Evolutionary conservation across 1,284 basidiomycete species (phyloP).

Genomic region (Pterula multifida): DNA sequence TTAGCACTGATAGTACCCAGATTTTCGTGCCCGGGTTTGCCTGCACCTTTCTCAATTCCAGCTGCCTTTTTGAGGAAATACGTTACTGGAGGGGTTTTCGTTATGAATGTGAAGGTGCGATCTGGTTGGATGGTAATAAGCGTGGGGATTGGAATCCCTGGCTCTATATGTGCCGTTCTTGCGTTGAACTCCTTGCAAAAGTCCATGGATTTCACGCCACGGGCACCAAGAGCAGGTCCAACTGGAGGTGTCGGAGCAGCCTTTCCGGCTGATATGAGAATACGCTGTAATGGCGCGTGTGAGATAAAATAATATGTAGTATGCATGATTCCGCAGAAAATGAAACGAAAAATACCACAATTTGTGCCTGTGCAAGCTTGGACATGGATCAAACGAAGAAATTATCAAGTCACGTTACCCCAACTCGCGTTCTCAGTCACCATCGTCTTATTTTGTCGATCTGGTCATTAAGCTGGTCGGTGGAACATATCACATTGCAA

Average conservation of each 20-base stretch:
- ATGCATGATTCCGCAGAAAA: slow-evolving; percentile 6
- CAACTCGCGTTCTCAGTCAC: neutral
- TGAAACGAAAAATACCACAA: slow-evolving; percentile 38
- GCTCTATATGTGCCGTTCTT: slow-evolving; percentile 78
- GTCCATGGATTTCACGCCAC: slow-evolving; percentile 99
- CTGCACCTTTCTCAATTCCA: slow-evolving; percentile 83
- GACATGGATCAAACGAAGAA: slow-evolving; percentile 32
- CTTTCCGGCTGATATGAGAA: slow-evolving; percentile 88
- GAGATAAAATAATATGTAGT: slow-evolving; percentile 3
- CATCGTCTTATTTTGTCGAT: neutral
- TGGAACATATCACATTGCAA: no score
- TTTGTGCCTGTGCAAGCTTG: slow-evolving; percentile 41
- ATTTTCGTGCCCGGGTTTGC: slow-evolving; percentile 64
- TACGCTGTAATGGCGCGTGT: slow-evolving; percentile 39
- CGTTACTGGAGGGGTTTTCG: slow-evolving; percentile 85
- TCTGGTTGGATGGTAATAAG: slow-evolving; percentile 90
- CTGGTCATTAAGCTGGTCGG: neutral
- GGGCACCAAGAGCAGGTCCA: slow-evolving; percentile 93
- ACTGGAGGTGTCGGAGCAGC: slow-evolving; percentile 94
- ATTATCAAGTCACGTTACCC: neutral
- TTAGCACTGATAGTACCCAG: slow-evolving; percentile 85
- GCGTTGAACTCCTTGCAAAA: slow-evolving; percentile 98
- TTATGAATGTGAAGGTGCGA: slow-evolving; percentile 88
- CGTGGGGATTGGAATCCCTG: slow-evolving; percentile 83
- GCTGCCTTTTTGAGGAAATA: slow-evolving; percentile 91